Evolutionary conservation across 805 yeast species (phyloP).

Genomic region (Candida taoyuanica): DNA sequence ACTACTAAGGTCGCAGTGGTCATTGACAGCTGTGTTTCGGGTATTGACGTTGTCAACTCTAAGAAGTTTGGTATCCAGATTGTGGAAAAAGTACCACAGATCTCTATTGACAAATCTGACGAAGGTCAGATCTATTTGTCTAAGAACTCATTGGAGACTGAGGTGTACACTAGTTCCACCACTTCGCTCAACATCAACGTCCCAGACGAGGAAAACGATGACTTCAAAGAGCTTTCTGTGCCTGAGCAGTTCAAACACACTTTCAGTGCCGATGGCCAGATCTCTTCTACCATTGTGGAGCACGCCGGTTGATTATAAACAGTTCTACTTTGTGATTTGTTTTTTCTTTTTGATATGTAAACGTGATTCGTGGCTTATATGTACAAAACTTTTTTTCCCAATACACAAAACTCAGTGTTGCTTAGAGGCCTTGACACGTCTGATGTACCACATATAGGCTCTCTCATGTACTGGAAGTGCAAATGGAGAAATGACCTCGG

Average conservation of each 20-base stretch:
- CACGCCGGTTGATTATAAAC: slow-evolving; percentile 56
- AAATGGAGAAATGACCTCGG: slow-evolving; percentile 92
- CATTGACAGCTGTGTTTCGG: slow-evolving; percentile 79
- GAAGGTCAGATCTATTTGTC: slow-evolving; percentile 79
- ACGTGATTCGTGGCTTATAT: slow-evolving; percentile 11
- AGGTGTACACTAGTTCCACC: slow-evolving; percentile 78
- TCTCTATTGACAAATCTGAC: slow-evolving; percentile 84
- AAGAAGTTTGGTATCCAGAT: slow-evolving; percentile 80
- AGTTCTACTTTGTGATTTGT: not conserved
- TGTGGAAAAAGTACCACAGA: slow-evolving; percentile 73
- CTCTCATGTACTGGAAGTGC: slow-evolving; percentile 79
- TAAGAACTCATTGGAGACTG: slow-evolving; percentile 64
- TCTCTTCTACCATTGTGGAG: slow-evolving; percentile 71
- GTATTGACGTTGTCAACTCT: slow-evolving; percentile 83
- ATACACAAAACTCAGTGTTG: slow-evolving; percentile 6
- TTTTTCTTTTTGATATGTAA: no score
- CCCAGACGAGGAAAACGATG: slow-evolving; percentile 66
- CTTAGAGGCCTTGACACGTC: slow-evolving; percentile 49
- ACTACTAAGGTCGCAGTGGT: slow-evolving; percentile 72
- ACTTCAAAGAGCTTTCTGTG: slow-evolving; percentile 73
- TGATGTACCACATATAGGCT: slow-evolving; percentile 89
- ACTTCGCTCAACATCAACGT: slow-evolving; percentile 83
- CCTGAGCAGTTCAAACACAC: slow-evolving; percentile 91
- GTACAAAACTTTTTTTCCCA: slow-evolving; percentile 10
- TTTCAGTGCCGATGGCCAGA: slow-evolving; percentile 50